phyloP scores from a whole-genome alignment of 257 asterid species.

The Solanum microdontum region DNA sequence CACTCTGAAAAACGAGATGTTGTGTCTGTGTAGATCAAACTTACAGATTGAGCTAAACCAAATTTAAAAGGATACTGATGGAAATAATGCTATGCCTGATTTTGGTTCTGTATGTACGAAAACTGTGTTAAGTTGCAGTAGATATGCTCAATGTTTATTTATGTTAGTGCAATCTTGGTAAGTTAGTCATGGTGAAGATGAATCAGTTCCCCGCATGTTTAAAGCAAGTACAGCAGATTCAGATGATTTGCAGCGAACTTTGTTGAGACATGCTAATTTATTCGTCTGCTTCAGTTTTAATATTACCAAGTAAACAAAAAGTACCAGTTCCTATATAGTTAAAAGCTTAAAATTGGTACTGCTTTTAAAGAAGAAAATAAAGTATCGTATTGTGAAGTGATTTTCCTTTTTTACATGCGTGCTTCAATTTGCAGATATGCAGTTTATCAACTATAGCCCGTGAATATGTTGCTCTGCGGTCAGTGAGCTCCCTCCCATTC shows the following conservation, averaged over 20 bases:
- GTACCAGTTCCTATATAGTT: neutral
- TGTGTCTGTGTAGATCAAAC: neutral
- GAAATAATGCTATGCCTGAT: neutral
- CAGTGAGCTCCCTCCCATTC: constrained; percentile 75
- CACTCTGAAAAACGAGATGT: neutral
- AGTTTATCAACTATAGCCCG: constrained; percentile 90
- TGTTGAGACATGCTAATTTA: neutral
- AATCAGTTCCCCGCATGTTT: neutral
- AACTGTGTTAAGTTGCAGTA: neutral
- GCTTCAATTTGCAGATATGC: constrained; percentile 49
- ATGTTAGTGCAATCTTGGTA: neutral
- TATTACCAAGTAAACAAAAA: neutral
- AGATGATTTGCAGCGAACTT: neutral
- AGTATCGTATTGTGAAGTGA: neutral
- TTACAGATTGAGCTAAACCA: neutral
- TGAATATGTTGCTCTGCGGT: constrained; percentile 78
- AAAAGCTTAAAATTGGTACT: neutral
- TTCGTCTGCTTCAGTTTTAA: neutral
- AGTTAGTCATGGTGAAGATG: neutral
- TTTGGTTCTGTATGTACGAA: neutral
- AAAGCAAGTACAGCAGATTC: neutral
- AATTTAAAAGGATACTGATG: neutral
- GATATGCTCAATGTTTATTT: neutral
- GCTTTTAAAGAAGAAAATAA: neutral
- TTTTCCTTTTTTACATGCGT: neutral